A percentile compares a stretch with the other conserved stretches of the same genome.
These are phyloP conservation scores for Cladorrhinum sp. DNA, from an alignment of 2,329 filamentous ascomycete genomes.

Conservation along the genomic window DNA sequence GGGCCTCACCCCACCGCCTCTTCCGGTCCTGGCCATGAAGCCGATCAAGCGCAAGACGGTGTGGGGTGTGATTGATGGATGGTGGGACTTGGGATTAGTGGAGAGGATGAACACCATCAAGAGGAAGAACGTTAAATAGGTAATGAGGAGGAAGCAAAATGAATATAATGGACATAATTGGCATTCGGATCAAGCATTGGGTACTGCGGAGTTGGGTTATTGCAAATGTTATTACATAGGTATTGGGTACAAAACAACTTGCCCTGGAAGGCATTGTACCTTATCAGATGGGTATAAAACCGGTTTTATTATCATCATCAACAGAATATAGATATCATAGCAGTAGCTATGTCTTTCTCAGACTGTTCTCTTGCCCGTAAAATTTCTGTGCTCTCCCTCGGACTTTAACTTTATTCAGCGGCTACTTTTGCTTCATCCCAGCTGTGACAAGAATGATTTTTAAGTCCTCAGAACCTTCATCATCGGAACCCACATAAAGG, in stretches of 20 bases:
- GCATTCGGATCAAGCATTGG: background rate
- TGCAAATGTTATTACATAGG: background rate
- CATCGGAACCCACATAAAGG: too few relatives aligned
- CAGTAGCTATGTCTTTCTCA: too few relatives aligned
- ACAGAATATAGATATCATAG: background rate
- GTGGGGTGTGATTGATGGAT: conserved; percentile 25
- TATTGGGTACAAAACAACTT: background rate
- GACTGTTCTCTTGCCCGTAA: too few relatives aligned
- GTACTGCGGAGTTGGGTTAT: background rate
- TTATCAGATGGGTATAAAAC: background rate
- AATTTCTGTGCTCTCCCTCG: too few relatives aligned
- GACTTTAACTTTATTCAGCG: too few relatives aligned
- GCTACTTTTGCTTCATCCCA: too few relatives aligned
- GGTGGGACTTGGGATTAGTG: conserved; percentile 29
- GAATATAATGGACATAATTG: background rate
- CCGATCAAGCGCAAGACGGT: conserved; percentile 22
- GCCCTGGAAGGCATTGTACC: background rate
- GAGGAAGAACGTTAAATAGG: conserved; percentile 16
- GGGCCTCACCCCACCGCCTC: background rate
- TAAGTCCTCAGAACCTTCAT: too few relatives aligned
- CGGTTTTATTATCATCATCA: background rate
- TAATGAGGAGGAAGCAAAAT: background rate
- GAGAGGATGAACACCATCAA: conserved; percentile 29
- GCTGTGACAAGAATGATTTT: too few relatives aligned
- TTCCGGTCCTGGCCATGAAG: background rate